Evolutionary conservation across 805 yeast genomes (phyloP).

Genomic region (Pichia pseudocactophila): DNA sequence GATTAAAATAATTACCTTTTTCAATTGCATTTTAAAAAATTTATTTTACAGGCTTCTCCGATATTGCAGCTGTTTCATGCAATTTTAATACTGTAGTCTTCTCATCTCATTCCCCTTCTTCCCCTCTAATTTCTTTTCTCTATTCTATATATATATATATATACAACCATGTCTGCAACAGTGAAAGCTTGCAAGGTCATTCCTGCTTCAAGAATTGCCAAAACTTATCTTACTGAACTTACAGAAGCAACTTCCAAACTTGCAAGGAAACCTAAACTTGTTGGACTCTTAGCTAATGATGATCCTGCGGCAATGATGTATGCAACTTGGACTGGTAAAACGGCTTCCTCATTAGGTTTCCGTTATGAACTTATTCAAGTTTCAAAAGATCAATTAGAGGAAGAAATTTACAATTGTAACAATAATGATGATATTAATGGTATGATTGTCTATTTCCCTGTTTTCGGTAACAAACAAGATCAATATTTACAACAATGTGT

Average conservation of each 20-base stretch:
- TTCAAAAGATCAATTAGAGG: conserved; percentile 76
- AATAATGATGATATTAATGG: conserved; percentile 71
- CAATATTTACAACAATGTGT: conserved; percentile 93
- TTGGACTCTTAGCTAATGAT: conserved; percentile 83
- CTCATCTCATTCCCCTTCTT: no score
- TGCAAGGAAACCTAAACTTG: conserved; percentile 58
- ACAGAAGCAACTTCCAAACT: conserved; percentile 44
- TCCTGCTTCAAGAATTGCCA: conserved; percentile 81
- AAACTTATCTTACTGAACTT: conserved; percentile 69
- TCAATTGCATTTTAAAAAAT: no score
- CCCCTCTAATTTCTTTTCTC: not conserved
- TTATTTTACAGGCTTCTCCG: no score
- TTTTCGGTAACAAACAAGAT: conserved; percentile 90
- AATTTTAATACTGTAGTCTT: no score
- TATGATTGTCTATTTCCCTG: conserved; percentile 96
- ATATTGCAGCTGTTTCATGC: no score
- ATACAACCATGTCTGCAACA: conserved; percentile 8
- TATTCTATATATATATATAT: no score
- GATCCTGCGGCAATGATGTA: conserved; percentile 96
- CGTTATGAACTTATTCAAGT: conserved; percentile 67
- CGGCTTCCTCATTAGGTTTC: conserved; percentile 81
- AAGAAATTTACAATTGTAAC: conserved; percentile 74
- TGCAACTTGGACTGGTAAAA: conserved; percentile 93
- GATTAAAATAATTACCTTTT: no score
- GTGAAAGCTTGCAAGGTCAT: conserved; percentile 63